phyloP scores from a whole-genome alignment of 148 eudicot species.

The Polygonum aviculare region DNA sequence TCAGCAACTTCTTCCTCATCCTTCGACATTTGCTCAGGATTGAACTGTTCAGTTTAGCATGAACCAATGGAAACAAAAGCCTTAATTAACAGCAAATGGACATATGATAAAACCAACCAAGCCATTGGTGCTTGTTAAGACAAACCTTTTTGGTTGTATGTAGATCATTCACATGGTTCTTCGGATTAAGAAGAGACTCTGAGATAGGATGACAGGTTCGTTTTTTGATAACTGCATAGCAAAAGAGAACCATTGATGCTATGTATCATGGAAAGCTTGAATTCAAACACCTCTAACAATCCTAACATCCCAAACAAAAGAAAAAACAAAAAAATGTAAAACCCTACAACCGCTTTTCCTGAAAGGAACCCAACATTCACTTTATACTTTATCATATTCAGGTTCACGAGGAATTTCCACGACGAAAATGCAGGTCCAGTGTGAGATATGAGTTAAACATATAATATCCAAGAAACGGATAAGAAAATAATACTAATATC shows the following conservation, averaged over 20 bases:
- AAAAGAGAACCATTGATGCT: neutral
- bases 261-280: neutral
- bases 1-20: slow-evolving; percentile 86
- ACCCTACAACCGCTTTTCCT: neutral
- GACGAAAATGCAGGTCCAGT: neutral
- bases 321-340: neutral
- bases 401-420: neutral
- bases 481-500: neutral
- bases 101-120: slow-evolving; percentile 15
- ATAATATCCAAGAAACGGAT: neutral
- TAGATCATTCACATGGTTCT: slow-evolving; percentile 23
- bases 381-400: neutral
- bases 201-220: slow-evolving; percentile 31
- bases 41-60: neutral
- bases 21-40: slow-evolving; percentile 34
- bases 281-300: neutral
- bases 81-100: neutral
- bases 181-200: slow-evolving; percentile 19
- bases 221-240: slow-evolving; percentile 46
- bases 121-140: slow-evolving; percentile 29
- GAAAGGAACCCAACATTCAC: slow-evolving; percentile 1
- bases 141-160: slow-evolving; percentile 19
- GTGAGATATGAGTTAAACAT: neutral
- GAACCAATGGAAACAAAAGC: neutral
- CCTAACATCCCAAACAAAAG: neutral